Conservation (phyloP, 1,139 yeast genomes). For the Suhomyces panamericanus region DNA sequence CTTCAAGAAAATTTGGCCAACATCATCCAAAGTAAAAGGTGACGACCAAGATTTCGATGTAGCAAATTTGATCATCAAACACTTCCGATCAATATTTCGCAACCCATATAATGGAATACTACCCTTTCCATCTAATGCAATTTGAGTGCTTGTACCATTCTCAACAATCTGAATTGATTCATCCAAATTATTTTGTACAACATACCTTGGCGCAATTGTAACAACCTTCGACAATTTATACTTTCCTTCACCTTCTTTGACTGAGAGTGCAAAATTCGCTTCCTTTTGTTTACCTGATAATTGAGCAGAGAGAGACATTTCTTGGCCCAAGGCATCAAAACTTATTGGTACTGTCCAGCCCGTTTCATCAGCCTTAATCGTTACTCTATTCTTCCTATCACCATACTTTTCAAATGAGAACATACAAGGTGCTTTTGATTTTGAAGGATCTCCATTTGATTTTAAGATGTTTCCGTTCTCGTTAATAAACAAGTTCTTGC, state of each 20-base stretch:
- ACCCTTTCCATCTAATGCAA: conserved; percentile 48
- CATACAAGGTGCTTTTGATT: conserved; percentile 60
- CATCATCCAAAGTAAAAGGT: conserved; percentile 78
- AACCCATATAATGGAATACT: conserved; percentile 67
- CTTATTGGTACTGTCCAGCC: conserved; percentile 76
- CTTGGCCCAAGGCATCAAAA: conserved; percentile 88
- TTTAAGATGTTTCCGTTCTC: conserved; percentile 58
- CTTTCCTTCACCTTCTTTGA: conserved; percentile 86
- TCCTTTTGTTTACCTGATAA: conserved; percentile 62
- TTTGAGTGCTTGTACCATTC: conserved; percentile 56
- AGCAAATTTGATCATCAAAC: conserved; percentile 60
- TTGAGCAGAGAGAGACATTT: conserved; percentile 63
- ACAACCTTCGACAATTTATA: conserved; percentile 77
- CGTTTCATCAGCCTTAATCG: conserved; percentile 68
- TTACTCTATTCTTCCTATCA: conserved; percentile 67
- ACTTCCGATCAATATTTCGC: conserved; percentile 50
- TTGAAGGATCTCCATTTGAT: conserved; percentile 29
- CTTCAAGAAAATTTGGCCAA: conserved; percentile 79
- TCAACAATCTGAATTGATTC: conserved; percentile 66
- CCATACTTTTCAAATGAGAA: conserved; percentile 73
- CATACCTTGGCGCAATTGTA: conserved; percentile 78
- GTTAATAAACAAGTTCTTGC: conserved; percentile 57
- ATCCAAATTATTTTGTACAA: conserved; percentile 62
- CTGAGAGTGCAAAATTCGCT: conserved; percentile 70
- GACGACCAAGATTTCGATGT: conserved; percentile 76